Conservation (phyloP, 2,329 filamentous ascomycete genomes). For the Pseudogymnoascus sp. region DNA sequence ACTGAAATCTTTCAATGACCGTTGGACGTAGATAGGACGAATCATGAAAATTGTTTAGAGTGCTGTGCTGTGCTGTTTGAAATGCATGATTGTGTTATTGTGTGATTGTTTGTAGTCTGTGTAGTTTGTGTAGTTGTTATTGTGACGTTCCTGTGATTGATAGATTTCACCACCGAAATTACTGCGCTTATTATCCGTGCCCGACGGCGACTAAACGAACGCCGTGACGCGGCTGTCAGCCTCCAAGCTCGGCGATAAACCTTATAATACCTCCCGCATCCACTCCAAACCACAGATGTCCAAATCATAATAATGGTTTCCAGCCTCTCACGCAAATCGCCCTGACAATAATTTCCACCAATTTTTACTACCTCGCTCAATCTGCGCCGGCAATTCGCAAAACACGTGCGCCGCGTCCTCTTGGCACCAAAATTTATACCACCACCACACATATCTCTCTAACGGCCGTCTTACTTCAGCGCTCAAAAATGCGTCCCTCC, state of each 20-base stretch:
- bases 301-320: background rate
- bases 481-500: background rate
- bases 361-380: background rate
- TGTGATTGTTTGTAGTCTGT: background rate
- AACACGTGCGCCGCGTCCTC: background rate
- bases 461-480: too few species aligned
- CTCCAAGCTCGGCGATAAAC: background rate
- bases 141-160: background rate
- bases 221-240: background rate
- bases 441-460: too few species aligned
- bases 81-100: background rate
- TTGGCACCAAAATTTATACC: background rate
- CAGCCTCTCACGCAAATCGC: background rate
- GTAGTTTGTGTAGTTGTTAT: background rate
- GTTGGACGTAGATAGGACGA: background rate
- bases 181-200: conserved; percentile 1
- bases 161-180: background rate
- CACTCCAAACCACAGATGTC: background rate
- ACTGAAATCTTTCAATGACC: background rate
- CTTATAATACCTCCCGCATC: background rate
- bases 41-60: background rate
- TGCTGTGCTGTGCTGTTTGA: background rate
- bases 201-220: background rate
- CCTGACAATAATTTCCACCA: background rate
- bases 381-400: background rate